These are phyloP conservation scores for Cytospora mali DNA, from an alignment of 2,329 filamentous ascomycete genomes.

Conservation along the genomic window DNA sequence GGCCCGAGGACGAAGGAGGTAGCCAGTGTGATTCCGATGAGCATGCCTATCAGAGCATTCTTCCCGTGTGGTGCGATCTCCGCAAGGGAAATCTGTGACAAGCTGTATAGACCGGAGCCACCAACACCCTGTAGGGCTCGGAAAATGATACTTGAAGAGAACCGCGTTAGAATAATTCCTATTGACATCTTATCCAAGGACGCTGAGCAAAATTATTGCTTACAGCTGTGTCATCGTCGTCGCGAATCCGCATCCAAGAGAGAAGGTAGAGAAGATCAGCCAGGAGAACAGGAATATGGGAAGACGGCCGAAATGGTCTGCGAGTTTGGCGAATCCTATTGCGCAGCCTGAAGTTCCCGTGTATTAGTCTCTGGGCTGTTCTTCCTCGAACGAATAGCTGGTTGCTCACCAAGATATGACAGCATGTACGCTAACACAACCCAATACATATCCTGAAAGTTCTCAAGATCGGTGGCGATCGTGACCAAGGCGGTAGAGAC, in stretches of 20 bases:
- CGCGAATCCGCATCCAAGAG: constrained; percentile 55
- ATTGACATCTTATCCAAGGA: not conserved
- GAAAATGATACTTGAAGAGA: constrained; percentile 53
- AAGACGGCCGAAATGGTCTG: constrained; percentile 60
- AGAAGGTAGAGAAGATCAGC: constrained; percentile 58
- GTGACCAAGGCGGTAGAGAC: constrained; percentile 61
- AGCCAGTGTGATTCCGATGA: constrained; percentile 59
- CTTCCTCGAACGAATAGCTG: too few relatives aligned
- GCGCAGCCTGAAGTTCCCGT: constrained; percentile 49
- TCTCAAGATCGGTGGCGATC: constrained; percentile 54
- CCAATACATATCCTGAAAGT: constrained; percentile 57
- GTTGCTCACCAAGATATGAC: constrained; percentile 54
- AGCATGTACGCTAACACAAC: constrained; percentile 58
- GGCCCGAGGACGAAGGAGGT: constrained; percentile 62
- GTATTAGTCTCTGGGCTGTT: not conserved
- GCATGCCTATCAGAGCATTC: constrained; percentile 56
- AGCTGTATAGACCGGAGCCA: constrained; percentile 62
- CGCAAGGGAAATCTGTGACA: constrained; percentile 59
- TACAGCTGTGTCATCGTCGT: constrained; percentile 56
- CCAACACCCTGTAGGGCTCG: constrained; percentile 63
- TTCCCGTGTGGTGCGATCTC: constrained; percentile 57
- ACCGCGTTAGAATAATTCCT: constrained; percentile 18
- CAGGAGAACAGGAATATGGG: constrained; percentile 54
- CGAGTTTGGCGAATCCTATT: constrained; percentile 60
- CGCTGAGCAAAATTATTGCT: constrained; percentile 30